Evolutionary conservation across 176 grass and related monocot genomes (phyloP).

Genomic region (Tuctoria greenei): DNA sequence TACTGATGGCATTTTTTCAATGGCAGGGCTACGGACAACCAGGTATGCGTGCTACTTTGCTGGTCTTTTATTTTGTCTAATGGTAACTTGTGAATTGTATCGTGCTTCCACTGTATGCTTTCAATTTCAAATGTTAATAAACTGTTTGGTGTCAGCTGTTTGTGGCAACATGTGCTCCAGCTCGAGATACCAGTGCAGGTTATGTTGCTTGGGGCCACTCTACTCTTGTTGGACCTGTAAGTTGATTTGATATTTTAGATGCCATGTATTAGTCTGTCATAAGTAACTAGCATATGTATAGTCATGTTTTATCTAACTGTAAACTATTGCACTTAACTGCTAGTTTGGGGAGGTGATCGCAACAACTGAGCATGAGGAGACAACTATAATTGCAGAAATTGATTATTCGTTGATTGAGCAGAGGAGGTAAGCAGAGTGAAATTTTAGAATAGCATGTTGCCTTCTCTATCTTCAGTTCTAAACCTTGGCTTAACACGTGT

Average conservation of each 20-base stretch:
- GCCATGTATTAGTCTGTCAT: background rate
- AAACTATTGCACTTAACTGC: constrained; percentile 23
- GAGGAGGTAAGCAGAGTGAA: constrained; percentile 50
- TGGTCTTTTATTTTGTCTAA: background rate
- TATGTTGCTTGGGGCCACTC: constrained; percentile 94
- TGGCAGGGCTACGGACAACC: constrained; percentile 88
- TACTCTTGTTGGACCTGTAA: constrained; percentile 92
- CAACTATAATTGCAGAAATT: constrained; percentile 67
- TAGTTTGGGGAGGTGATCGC: constrained; percentile 96
- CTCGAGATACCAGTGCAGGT: constrained; percentile 62
- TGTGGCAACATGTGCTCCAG: constrained; percentile 81
- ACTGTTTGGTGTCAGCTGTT: constrained; percentile 40
- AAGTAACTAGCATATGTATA: background rate
- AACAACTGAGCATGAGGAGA: constrained; percentile 73
- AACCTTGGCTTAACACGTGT: background rate
- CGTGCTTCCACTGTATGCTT: background rate
- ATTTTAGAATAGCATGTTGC: background rate
- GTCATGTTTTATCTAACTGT: background rate
- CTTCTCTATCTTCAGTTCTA: background rate
- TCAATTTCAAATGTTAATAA: constrained; percentile 9
- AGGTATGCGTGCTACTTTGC: constrained; percentile 43
- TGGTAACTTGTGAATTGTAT: background rate
- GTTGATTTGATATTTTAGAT: constrained; percentile 31
- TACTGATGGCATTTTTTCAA: constrained; percentile 35
- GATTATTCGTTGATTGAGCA: constrained; percentile 90